Percentiles rank a stretch among this genome's conserved stretches.
phyloP scores from a whole-genome alignment of 2,329 filamentous ascomycete genomes.

The Penicillium sp. region DNA sequence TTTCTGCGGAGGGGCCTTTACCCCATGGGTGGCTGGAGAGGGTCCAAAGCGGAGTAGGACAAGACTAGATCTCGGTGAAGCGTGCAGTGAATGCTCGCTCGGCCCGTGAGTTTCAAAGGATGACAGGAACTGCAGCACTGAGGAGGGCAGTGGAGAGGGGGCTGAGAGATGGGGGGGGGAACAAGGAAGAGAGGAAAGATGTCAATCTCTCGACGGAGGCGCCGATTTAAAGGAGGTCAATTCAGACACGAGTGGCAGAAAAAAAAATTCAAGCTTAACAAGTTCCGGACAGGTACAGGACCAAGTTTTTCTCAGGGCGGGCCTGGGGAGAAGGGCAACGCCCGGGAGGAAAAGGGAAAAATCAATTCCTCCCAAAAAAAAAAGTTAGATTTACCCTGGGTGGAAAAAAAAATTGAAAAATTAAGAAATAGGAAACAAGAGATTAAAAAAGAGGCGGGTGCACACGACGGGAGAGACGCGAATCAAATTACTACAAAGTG shows the following conservation, averaged over 20 bases:
- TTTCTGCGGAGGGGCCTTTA: background rate
- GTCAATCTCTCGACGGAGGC: background rate
- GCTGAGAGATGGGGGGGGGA: no score
- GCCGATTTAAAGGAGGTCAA: background rate
- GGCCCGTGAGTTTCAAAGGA: background rate
- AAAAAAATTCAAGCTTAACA: background rate
- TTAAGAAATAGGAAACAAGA: no score
- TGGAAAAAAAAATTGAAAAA: no score
- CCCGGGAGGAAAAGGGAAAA: background rate
- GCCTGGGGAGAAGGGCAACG: background rate
- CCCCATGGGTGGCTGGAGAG: conserved; percentile 1
- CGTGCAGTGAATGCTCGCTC: background rate
- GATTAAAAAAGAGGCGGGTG: no score
- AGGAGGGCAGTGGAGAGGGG: no score
- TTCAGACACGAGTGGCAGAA: background rate
- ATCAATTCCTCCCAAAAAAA: background rate
- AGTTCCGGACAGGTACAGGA: background rate
- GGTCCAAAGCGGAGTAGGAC: background rate
- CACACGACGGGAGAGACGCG: no score
- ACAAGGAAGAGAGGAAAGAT: no score
- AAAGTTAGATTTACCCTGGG: no score
- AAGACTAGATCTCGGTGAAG: conserved; percentile 1
- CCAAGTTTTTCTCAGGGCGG: conserved; percentile 4
- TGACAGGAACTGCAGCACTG: background rate
- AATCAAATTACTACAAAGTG: no score